A percentile compares a stretch with the other conserved stretches of the same genome.
phyloP scores from a whole-genome alignment of 306 rosid genomes.

The Herpetospermum pedunculosum region DNA sequence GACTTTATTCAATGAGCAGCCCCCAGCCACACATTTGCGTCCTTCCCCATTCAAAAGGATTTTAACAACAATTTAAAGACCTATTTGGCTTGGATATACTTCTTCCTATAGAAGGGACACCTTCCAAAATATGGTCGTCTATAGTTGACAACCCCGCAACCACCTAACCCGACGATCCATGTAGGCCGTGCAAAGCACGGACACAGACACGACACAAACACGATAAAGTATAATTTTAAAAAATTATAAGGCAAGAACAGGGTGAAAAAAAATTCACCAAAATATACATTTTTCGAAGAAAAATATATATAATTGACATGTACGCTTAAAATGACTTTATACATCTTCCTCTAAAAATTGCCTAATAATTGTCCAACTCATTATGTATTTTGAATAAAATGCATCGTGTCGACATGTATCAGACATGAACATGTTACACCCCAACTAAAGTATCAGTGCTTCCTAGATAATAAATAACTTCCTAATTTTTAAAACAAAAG shows the following conservation, averaged over 20 bases:
- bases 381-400: not conserved
- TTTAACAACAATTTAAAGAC: not conserved
- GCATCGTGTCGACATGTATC: not conserved
- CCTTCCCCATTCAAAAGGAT: not conserved
- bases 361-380: not conserved
- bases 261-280: not conserved
- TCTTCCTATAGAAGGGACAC: not conserved
- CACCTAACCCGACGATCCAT: not conserved
- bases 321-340: not conserved
- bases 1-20: not conserved
- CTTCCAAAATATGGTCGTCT: not conserved
- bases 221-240: too few species aligned
- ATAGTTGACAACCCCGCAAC: not conserved
- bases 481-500: not conserved
- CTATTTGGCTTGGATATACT: not conserved
- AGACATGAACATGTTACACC: not conserved
- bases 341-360: too few species aligned
- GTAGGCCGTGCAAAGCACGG: not conserved
- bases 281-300: not conserved
- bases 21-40: conserved; percentile 5
- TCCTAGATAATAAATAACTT: not conserved
- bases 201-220: not conserved
- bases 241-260: not conserved
- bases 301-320: not conserved
- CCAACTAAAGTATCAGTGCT: not conserved